A percentile compares a stretch with the other conserved stretches of the same genome.
Conservation (phyloP, 176 grass and related monocot species). For the Carex littledalei region DNA sequence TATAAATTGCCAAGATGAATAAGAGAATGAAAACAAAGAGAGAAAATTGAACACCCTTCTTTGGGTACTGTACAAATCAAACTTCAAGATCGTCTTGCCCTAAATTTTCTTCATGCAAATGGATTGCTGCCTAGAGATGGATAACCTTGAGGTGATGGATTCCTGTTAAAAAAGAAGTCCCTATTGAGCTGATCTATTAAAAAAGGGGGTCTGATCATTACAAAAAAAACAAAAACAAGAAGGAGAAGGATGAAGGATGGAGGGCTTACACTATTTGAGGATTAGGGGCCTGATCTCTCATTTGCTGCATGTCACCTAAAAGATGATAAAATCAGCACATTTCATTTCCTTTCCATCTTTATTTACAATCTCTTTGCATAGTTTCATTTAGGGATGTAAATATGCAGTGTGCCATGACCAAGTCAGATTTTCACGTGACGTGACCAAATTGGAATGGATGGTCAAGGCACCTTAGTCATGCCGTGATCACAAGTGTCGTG, state of each 20-base stretch:
- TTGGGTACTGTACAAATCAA: slow-evolving; percentile 20
- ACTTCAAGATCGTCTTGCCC: neutral
- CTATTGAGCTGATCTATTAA: slow-evolving; percentile 10
- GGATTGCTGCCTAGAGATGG: slow-evolving; percentile 57
- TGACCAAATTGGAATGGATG: too few species aligned
- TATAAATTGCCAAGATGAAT: slow-evolving; percentile 13
- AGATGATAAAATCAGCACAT: slow-evolving; percentile 21
- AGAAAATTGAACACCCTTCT: slow-evolving; percentile 9
- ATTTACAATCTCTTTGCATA: slow-evolving; percentile 23
- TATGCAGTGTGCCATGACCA: too few species aligned
- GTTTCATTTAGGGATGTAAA: neutral
- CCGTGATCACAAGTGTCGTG: too few species aligned
- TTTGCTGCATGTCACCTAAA: slow-evolving; percentile 51
- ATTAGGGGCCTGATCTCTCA: slow-evolving; percentile 38
- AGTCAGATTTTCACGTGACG: too few species aligned
- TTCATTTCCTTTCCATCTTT: neutral
- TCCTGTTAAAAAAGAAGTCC: slow-evolving; percentile 37
- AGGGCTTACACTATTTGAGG: slow-evolving; percentile 56
- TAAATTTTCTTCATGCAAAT: slow-evolving; percentile 56
- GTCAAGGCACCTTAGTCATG: too few species aligned
- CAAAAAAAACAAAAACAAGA: neutral
- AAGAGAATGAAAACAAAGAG: neutral
- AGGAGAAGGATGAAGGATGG: neutral
- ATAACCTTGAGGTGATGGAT: slow-evolving; percentile 46
- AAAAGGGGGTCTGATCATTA: neutral